Evolutionary conservation across 805 yeast genomes (phyloP), one percentile per base, ranked within the genome.

Genomic region (Kodamaea kakaduensis): DNA sequence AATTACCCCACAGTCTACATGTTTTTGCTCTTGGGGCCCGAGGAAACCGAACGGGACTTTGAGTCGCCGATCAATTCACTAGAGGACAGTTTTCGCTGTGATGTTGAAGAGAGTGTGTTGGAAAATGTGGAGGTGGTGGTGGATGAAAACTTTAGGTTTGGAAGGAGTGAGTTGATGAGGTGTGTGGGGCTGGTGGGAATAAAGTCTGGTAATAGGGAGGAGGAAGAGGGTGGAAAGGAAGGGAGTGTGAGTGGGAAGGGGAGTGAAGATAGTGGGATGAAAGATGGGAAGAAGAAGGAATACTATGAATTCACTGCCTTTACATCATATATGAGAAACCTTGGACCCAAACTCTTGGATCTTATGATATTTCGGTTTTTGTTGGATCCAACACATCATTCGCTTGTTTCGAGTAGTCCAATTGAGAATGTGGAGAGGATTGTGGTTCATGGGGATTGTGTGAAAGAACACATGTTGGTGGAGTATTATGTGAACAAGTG

Each of bases 391-490:
- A 23, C 34, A 6, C 20, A 20, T 12, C 41, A 40, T 23, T n/a
- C 24, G 3, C 8, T 30, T n/a, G 14, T 41, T 13, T 34, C 40
- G 6, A 21, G 26, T 18, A 22, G 32, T 8, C 25, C 31, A 4
- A 29, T 41, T n/a, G 17, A 17, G 34, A 9, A 25, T 3, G 22
- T 24, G 13, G 25, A 41, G 0, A 51, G 41, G 9, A 34, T 69
- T 13, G 44, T 58, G 5, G 16, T 64, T 5, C 48, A 51, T 39
- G 72, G 72, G 1, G 61, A 59, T 19, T 75, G 69, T 15, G 68
- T 78, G 16, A 58, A 58, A 9, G 75, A 74, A 37, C 84, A 78
- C 52, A 46, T 64, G 5, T 51, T 78, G 31, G 69, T 60, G 2
- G 58, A 51, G 2, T 76, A 67, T 50, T 78, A 78, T 44, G 47